Evolutionary conservation across 2,329 filamentous ascomycete genomes (phyloP).

Genomic region (Acrocalymma vagum): DNA sequence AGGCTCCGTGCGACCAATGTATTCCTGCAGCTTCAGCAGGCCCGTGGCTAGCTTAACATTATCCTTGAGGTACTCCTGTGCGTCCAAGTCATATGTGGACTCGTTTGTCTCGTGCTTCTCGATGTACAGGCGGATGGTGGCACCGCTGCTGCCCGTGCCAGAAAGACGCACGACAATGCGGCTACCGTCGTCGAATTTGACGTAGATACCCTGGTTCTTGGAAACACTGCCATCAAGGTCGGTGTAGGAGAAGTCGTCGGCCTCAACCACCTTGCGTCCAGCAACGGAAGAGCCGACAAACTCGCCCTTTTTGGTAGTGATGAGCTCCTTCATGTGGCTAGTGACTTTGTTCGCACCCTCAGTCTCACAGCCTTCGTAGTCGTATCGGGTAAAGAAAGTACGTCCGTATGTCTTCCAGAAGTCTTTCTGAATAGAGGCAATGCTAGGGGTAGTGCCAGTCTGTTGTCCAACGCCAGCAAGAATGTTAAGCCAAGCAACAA

Average conservation of each 20-base stretch:
- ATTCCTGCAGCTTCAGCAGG: slow-evolving; percentile 92
- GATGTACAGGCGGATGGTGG: slow-evolving; percentile 95
- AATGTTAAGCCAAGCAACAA: slow-evolving; percentile 98
- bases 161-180: slow-evolving; percentile 95
- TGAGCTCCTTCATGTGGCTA: slow-evolving; percentile 78
- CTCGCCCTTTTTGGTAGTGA: slow-evolving; percentile 71
- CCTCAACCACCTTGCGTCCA: slow-evolving; percentile 85
- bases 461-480: slow-evolving; percentile 91
- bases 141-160: slow-evolving; percentile 92
- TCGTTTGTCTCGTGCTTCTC: slow-evolving; percentile 92
- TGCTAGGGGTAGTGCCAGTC: slow-evolving; percentile 83
- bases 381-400: slow-evolving; percentile 98
- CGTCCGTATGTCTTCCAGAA: slow-evolving; percentile 98
- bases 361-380: slow-evolving; percentile 94
- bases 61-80: slow-evolving; percentile 92
- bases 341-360: slow-evolving; percentile 93
- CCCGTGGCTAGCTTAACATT: slow-evolving; percentile 86
- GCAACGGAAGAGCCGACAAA: slow-evolving; percentile 86
- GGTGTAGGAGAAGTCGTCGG: slow-evolving; percentile 97
- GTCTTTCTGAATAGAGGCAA: slow-evolving; percentile 94
- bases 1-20: slow-evolving; percentile 88
- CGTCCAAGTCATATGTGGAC: slow-evolving; percentile 79
- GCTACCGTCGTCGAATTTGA: slow-evolving; percentile 92
- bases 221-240: slow-evolving; percentile 97
- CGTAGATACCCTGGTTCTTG: slow-evolving; percentile 94